Conservation (phyloP, 139 green algal species). For the Astrephomene gubernaculifera region DNA sequence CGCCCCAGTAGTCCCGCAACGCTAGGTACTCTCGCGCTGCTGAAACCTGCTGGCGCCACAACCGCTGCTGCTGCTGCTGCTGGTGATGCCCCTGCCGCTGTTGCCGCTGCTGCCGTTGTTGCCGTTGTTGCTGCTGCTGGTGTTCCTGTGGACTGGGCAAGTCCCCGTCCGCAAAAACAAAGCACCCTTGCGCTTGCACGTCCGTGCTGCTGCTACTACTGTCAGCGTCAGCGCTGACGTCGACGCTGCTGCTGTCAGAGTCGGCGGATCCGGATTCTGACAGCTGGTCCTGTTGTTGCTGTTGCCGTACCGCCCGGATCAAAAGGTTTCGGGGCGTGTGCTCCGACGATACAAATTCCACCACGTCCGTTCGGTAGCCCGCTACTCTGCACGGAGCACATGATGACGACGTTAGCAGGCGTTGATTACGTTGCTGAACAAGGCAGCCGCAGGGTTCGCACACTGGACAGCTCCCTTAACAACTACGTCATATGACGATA, state of each 20-base stretch:
- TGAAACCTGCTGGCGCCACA: background rate
- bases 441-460: too few relatives aligned
- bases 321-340: slow-evolving; percentile 78
- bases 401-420: too few relatives aligned
- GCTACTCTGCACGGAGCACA: background rate
- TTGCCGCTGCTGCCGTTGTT: background rate
- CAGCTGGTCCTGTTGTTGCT: too few relatives aligned
- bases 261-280: background rate
- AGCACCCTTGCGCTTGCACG: too few relatives aligned
- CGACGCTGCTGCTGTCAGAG: background rate
- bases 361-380: slow-evolving; percentile 57
- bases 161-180: too few relatives aligned
- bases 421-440: too few relatives aligned
- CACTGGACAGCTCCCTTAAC: too few relatives aligned
- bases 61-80: background rate
- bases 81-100: background rate
- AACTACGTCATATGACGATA: too few relatives aligned
- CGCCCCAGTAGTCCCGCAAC: slow-evolving; percentile 52
- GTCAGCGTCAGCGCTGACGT: background rate
- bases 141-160: too few relatives aligned
- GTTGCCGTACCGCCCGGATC: slow-evolving; percentile 54
- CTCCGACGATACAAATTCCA: slow-evolving; percentile 66
- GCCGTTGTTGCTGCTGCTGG: background rate
- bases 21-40: slow-evolving; percentile 39
- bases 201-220: background rate